These are phyloP conservation scores for Aspergillus fijiensis DNA, from an alignment of 2,329 filamentous ascomycete genomes.

Conservation along the genomic window DNA sequence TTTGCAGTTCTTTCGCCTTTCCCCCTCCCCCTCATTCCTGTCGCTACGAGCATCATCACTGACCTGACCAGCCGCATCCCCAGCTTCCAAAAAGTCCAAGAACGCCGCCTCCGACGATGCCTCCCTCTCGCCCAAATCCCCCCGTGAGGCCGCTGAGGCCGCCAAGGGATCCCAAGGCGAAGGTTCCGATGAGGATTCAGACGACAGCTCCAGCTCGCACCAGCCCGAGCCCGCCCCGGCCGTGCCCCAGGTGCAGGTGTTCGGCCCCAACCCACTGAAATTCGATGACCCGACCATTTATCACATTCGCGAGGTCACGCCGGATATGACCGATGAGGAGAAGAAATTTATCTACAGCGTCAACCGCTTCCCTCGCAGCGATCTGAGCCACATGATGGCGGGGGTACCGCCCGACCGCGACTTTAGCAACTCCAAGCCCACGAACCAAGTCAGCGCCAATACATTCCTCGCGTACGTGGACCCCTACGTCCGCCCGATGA, in stretches of 20 bases:
- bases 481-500: slow-evolving; percentile 83
- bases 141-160: slow-evolving; percentile 40
- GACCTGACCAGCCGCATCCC: slow-evolving; percentile 33
- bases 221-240: slow-evolving; percentile 61
- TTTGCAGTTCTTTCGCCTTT: background rate
- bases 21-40: background rate
- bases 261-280: slow-evolving; percentile 87
- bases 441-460: slow-evolving; percentile 88
- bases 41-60: background rate
- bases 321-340: slow-evolving; percentile 79
- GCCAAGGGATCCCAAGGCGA: slow-evolving; percentile 63
- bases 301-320: slow-evolving; percentile 74
- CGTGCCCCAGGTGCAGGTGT: slow-evolving; percentile 75
- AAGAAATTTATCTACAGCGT: slow-evolving; percentile 87
- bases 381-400: slow-evolving; percentile 80
- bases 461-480: slow-evolving; percentile 94
- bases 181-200: slow-evolving; percentile 60
- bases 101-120: slow-evolving; percentile 37
- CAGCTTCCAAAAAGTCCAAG: slow-evolving; percentile 41
- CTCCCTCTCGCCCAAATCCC: slow-evolving; percentile 45
- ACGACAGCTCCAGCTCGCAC: slow-evolving; percentile 57
- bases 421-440: slow-evolving; percentile 90
- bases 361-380: slow-evolving; percentile 73
- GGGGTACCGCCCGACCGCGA: slow-evolving; percentile 90
- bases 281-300: slow-evolving; percentile 91